These are phyloP conservation scores for Leucogyrophana mollusca DNA, from an alignment of 768 basidiomycete genomes.

Conservation along the genomic window DNA sequence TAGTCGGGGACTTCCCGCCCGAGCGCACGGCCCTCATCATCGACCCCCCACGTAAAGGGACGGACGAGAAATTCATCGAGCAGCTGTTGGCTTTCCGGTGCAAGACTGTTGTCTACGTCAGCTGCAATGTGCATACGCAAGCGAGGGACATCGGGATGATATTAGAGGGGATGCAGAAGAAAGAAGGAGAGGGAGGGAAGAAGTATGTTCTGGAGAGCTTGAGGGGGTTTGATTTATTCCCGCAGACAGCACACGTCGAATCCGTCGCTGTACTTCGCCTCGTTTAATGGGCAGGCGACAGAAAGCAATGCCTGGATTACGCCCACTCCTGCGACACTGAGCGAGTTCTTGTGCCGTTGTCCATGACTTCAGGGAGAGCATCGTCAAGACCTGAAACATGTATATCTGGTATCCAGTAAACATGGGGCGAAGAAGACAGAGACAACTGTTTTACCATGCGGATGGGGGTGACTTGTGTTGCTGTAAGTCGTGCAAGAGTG, in stretches of 20 bases:
- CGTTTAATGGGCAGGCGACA: too few relatives aligned
- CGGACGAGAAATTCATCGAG: conserved; percentile 72
- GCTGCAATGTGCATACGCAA: conserved; percentile 94
- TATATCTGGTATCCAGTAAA: too few relatives aligned
- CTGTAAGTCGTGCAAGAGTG: too few relatives aligned
- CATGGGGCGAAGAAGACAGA: too few relatives aligned
- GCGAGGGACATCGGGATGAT: conserved; percentile 85
- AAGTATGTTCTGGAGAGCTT: conserved; percentile 80
- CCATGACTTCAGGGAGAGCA: too few relatives aligned
- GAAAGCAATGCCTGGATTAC: too few relatives aligned
- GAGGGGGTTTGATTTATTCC: conserved; percentile 92
- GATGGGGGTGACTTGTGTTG: too few relatives aligned
- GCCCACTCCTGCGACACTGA: too few relatives aligned
- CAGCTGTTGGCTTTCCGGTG: conserved; percentile 75
- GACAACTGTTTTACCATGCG: too few relatives aligned
- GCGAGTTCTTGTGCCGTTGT: too few relatives aligned
- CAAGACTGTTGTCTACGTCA: conserved; percentile 80
- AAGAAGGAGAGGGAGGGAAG: conserved; percentile 34
- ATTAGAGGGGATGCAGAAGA: conserved; percentile 42
- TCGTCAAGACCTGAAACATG: too few relatives aligned
- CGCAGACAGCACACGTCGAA: conserved; percentile 95
- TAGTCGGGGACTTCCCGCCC: conserved; percentile 64
- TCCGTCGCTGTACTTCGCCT: conserved; percentile 68
- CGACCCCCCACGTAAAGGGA: conserved; percentile 95
- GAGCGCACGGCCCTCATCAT: conserved; percentile 68